A percentile compares a stretch with the other conserved stretches of the same genome.
Evolutionary conservation across 1,284 basidiomycete species (phyloP).

Genomic region (Coniophora puteana): DNA sequence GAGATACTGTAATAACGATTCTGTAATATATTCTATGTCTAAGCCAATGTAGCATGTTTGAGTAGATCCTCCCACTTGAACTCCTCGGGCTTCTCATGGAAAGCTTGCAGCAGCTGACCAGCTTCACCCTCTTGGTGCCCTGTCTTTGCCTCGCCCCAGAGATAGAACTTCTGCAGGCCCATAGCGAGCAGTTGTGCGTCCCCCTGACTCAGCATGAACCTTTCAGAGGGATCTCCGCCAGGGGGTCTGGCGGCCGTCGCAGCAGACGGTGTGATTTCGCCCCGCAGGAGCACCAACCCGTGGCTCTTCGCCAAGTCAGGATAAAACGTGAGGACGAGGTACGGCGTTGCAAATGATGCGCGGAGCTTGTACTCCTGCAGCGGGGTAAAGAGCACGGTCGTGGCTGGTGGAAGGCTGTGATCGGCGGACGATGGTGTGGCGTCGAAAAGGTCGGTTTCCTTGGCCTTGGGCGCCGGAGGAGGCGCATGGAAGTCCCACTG

Average conservation of each 20-base stretch:
- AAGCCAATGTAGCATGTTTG: slow-evolving; percentile 36
- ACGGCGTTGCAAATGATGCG: slow-evolving; percentile 86
- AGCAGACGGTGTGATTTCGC: slow-evolving; percentile 83
- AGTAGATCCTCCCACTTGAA: slow-evolving; percentile 76
- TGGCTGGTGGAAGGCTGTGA: slow-evolving; percentile 41
- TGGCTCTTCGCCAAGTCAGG: slow-evolving; percentile 85
- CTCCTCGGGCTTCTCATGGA: slow-evolving; percentile 69
- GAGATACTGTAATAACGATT: neutral
- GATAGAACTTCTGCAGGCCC: slow-evolving; percentile 80
- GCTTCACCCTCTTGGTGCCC: slow-evolving; percentile 23
- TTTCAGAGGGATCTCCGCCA: slow-evolving; percentile 19
- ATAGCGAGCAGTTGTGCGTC: slow-evolving; percentile 82
- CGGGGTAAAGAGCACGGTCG: slow-evolving; percentile 89
- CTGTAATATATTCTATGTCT: slow-evolving; percentile 4
- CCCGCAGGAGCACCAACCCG: slow-evolving; percentile 83
- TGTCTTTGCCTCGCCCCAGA: slow-evolving; percentile 48
- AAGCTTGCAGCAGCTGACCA: slow-evolving; percentile 53
- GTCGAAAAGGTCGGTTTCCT: slow-evolving; percentile 38
- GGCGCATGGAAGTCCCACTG: slow-evolving; percentile 81
- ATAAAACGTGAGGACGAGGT: slow-evolving; percentile 89
- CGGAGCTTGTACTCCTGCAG: slow-evolving; percentile 93
- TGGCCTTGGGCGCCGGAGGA: slow-evolving; percentile 46
- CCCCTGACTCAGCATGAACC: slow-evolving; percentile 68
- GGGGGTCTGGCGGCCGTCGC: slow-evolving; percentile 23
- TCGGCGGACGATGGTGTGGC: slow-evolving; percentile 24